These are phyloP conservation scores for Eleusine indica DNA, from an alignment of 176 grass and related monocot genomes.

Conservation along the genomic window DNA sequence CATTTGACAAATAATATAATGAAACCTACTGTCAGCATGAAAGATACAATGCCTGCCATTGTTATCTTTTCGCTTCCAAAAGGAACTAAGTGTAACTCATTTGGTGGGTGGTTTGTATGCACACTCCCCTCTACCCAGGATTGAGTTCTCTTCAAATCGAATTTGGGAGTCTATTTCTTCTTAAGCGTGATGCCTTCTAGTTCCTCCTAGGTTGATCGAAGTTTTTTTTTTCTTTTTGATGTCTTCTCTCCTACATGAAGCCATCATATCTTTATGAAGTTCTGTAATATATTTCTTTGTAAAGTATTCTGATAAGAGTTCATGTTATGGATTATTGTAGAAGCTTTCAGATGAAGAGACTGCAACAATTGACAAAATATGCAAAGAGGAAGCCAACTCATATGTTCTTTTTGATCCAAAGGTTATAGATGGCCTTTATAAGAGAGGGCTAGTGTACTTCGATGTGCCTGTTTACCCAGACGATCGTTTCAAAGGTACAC, in stretches of 20 bases:
- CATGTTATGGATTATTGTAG: slow-evolving; percentile 54
- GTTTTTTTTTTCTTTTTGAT: background rate
- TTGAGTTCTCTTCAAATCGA: background rate
- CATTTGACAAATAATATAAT: slow-evolving; percentile 7
- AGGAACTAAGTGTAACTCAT: background rate
- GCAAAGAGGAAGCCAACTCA: slow-evolving; percentile 95
- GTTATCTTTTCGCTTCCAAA: background rate
- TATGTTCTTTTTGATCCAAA: slow-evolving; percentile 91
- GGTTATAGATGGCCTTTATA: slow-evolving; percentile 76
- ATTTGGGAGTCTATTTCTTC: background rate
- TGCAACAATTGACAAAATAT: slow-evolving; percentile 96
- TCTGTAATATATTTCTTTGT: slow-evolving; percentile 24
- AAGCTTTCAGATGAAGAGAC: slow-evolving; percentile 98
- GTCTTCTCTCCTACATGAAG: background rate
- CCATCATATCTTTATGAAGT: slow-evolving; percentile 28
- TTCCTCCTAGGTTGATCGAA: background rate
- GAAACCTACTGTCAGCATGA: background rate
- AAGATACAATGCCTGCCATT: slow-evolving; percentile 12
- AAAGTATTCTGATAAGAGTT: slow-evolving; percentile 29
- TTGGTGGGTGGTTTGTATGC: background rate
- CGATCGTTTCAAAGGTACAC: slow-evolving; percentile 91
- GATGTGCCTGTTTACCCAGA: slow-evolving; percentile 92
- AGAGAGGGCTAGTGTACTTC: slow-evolving; percentile 83
- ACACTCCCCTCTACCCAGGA: background rate
- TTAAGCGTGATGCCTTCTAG: background rate